Percentiles rank a stretch among this genome's conserved stretches.
phyloP scores from a whole-genome alignment of 2,329 filamentous ascomycete genomes.

The Xylaria sp. region DNA sequence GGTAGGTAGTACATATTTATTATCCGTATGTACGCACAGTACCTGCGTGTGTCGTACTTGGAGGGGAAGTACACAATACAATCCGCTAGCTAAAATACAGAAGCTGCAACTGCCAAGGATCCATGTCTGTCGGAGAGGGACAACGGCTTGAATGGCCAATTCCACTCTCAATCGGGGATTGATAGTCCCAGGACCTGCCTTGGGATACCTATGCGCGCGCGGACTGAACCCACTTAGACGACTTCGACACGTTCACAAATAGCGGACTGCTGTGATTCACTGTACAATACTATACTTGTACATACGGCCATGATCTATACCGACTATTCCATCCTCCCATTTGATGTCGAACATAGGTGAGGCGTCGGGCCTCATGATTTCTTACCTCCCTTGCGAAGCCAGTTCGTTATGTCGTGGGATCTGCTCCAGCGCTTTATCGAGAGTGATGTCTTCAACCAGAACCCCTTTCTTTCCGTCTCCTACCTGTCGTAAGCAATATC shows the following conservation, averaged over 20 bases:
- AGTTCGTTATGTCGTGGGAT: constrained; percentile 74
- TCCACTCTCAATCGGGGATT: neutral
- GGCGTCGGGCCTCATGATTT: constrained; percentile 37
- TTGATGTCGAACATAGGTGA: constrained; percentile 37
- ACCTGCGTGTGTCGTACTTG: neutral
- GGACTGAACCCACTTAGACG: neutral
- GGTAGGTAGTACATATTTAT: neutral
- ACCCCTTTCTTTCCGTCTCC: constrained; percentile 84
- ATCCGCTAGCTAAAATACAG: constrained; percentile 2
- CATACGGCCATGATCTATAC: constrained; percentile 36
- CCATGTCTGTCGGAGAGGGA: constrained; percentile 15
- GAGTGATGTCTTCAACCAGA: constrained; percentile 91
- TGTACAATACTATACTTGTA: constrained; percentile 19
- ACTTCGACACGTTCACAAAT: constrained; percentile 14
- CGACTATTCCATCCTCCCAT: constrained; percentile 26
- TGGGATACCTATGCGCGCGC: too few relatives aligned
- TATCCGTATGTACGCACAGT: too few relatives aligned
- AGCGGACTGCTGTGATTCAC: constrained; percentile 7
- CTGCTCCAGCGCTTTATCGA: constrained; percentile 88
- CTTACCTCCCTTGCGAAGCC: constrained; percentile 30
- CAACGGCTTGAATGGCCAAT: constrained; percentile 3
- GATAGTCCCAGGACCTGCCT: too few relatives aligned
- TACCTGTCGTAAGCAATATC: constrained; percentile 75
- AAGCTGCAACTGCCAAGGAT: constrained; percentile 22
- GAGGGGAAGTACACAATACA: neutral